A percentile compares a stretch with the other conserved stretches of the same genome.
Evolutionary conservation across 768 basidiomycete genomes (phyloP).

Genomic region (Tulasnella sp.): DNA sequence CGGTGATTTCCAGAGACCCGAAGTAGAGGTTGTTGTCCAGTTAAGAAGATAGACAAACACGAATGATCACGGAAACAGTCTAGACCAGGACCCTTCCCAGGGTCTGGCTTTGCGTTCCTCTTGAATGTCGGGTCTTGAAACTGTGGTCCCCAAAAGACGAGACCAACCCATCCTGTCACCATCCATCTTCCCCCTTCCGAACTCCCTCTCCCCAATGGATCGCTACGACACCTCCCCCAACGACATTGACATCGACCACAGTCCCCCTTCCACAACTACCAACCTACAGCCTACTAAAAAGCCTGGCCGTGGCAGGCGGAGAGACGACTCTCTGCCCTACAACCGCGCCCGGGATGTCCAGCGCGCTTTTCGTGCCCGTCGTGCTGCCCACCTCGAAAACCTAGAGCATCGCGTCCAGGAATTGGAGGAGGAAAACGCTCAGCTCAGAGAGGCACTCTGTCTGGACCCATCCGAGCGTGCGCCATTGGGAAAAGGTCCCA

Average conservation of each 20-base stretch:
- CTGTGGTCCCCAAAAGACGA: not conserved
- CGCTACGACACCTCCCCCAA: not conserved
- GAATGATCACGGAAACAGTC: not conserved
- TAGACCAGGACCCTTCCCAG: not conserved
- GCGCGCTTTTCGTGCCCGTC: constrained; percentile 75
- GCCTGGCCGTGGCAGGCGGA: constrained; percentile 53
- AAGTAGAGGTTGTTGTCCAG: too few species aligned
- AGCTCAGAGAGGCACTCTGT: constrained; percentile 56
- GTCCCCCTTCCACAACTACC: not conserved
- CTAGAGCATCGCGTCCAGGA: constrained; percentile 69
- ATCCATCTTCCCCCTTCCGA: not conserved
- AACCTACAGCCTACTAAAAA: not conserved
- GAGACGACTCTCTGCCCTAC: constrained; percentile 67
- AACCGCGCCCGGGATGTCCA: constrained; percentile 80
- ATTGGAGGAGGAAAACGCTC: constrained; percentile 72
- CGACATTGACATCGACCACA: not conserved
- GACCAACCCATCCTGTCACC: not conserved
- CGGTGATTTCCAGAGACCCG: too few species aligned
- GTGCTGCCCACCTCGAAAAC: constrained; percentile 76
- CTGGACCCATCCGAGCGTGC: constrained; percentile 62
- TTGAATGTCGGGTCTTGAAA: not conserved
- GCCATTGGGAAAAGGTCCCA: constrained; percentile 70
- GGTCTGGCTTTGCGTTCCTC: not conserved
- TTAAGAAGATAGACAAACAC: too few species aligned
- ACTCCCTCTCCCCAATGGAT: not conserved